Evolutionary conservation across 2,329 filamentous ascomycete species (phyloP), one percentile per base, ranked within the genome.

Genomic region (Phaeosphaeriaceae sp.): DNA sequence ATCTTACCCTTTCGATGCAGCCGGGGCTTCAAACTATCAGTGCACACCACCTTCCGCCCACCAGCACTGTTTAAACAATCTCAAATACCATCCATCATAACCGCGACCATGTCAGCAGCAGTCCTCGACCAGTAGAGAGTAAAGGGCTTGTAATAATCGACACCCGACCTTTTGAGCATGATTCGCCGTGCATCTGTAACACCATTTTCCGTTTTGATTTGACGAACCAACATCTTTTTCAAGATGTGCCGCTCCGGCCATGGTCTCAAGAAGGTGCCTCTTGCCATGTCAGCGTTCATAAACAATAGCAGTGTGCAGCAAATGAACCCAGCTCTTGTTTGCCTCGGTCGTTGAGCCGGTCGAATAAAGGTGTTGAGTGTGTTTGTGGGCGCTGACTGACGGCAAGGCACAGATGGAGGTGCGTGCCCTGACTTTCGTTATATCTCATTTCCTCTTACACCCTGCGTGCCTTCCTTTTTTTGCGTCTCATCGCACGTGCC

Each of bases 1-100:
- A 64, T 68, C 60, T 65, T 68, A 63, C 64, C 66, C 58, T 63
- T 66, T 60, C 67, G 68, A 70, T 71, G 63, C 63, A 62, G 56
- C 64, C 61, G 58, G 68, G 67, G 66, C 66, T 55, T 69, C 64
- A 67, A 66, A 63, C 63, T 67, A 67, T 66, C 67, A 70, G 62
- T 69, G 61, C 57, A 64, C 70, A 71, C 57, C 61, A 66, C 56
- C 56, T 62, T 54, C 63, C 68, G 58, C 69, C 66, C 60, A 58
- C 54, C 67, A 68, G 48, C 64, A 66, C 60, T 67, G 54, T 67
- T 59, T 69, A 65, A 64, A 66, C 68, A 69, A 60, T 64, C 54
- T 61, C 58, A 68, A n/a, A 61, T 67, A 61, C 64, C 66, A 64
- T 65, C 54, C 55, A 58, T 62, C 54, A 61, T 71, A 56, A 60